Percentiles rank a stretch among this genome's conserved stretches.
phyloP scores from a whole-genome alignment of 2,329 filamentous ascomycete species.

The Hypoxylon sp. region DNA sequence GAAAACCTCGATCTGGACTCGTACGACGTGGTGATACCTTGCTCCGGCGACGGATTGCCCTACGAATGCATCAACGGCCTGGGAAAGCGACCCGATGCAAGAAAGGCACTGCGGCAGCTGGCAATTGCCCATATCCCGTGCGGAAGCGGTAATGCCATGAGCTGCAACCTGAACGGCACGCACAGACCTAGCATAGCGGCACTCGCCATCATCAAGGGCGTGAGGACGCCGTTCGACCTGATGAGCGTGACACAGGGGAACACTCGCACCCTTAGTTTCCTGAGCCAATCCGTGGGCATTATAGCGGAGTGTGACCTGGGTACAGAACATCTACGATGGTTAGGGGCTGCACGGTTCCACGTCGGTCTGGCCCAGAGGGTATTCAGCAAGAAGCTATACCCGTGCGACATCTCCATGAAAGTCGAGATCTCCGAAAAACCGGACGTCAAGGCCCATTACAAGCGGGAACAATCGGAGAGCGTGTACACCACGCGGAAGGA shows the following conservation, averaged over 20 bases:
- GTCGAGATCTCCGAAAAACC: conserved; percentile 82
- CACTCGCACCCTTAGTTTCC: conserved; percentile 81
- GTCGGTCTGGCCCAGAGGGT: conserved; percentile 84
- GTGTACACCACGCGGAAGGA: conserved; percentile 48
- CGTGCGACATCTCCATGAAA: conserved; percentile 88
- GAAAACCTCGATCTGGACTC: conserved; percentile 79
- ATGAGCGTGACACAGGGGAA: conserved; percentile 87
- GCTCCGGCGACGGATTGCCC: conserved; percentile 90
- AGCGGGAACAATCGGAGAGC: conserved; percentile 52
- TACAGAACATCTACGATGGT: conserved; percentile 93
- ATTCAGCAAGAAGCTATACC: conserved; percentile 81
- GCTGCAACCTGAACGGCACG: conserved; percentile 88
- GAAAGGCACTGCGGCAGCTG: conserved; percentile 77
- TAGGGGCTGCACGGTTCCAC: conserved; percentile 87
- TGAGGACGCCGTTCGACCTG: conserved; percentile 86
- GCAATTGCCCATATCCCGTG: conserved; percentile 91
- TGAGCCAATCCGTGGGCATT: conserved; percentile 90
- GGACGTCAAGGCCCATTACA: conserved; percentile 79
- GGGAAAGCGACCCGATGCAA: conserved; percentile 79
- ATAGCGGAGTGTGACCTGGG: conserved; percentile 90
- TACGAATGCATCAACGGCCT: conserved; percentile 97
- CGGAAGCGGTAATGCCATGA: conserved; percentile 94
- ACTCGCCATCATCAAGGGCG: conserved; percentile 86
- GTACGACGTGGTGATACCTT: conserved; percentile 88
- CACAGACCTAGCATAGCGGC: conserved; percentile 80